Evolutionary conservation across 331 rosid genomes (phyloP).

Genomic region (Acacia pycnantha): DNA sequence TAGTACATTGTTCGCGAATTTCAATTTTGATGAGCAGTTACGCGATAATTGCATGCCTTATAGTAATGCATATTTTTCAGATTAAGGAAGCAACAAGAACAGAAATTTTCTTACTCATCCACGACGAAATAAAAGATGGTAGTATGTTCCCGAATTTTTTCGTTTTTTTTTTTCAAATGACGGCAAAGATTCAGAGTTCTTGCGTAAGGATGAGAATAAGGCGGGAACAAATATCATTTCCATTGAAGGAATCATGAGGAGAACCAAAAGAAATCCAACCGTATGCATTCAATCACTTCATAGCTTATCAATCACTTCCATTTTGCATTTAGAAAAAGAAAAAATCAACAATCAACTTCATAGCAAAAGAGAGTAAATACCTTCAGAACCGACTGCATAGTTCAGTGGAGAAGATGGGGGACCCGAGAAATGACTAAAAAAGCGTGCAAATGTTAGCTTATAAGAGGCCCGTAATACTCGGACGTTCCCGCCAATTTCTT

Average conservation of each 20-base stretch:
- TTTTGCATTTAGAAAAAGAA: not conserved
- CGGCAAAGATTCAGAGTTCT: not conserved
- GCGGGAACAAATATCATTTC: not conserved
- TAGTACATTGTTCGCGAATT: not conserved
- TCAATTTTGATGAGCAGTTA: not conserved
- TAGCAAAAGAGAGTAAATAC: conserved; percentile 26
- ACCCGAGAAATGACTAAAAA: not conserved
- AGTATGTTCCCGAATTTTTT: not conserved
- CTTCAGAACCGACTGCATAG: conserved; percentile 56
- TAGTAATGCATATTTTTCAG: not conserved
- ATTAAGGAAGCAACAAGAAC: not conserved
- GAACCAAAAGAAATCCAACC: not conserved
- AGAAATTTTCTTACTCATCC: conserved; percentile 1
- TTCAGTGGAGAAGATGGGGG: conserved; percentile 12
- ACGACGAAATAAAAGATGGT: not conserved
- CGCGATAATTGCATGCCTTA: not conserved
- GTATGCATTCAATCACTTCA: not conserved
- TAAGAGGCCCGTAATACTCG: not conserved
- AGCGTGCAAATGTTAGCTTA: not conserved
- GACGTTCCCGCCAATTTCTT: conserved; percentile 39
- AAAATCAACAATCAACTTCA: not conserved
- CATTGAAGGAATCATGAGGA: not conserved
- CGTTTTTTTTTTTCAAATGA: not conserved
- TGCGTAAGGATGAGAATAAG: not conserved
- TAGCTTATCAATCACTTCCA: not conserved